Evolutionary conservation across 306 rosid species (phyloP).

Genomic region (Canavalia ensiformis): DNA sequence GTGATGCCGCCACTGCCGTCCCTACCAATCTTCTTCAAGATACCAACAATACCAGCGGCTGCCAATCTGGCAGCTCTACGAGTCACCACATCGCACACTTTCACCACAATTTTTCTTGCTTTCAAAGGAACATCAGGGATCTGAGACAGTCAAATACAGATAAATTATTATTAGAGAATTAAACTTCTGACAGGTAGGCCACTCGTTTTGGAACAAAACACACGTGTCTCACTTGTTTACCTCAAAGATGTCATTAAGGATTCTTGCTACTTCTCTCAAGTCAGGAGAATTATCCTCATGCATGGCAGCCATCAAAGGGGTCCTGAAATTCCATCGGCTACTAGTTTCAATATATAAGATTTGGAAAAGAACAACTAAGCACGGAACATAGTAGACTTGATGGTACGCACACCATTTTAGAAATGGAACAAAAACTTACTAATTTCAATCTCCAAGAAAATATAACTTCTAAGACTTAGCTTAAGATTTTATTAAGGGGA

Average conservation of each 20-base stretch:
- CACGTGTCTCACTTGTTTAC: constrained; percentile 50
- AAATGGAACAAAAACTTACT: neutral
- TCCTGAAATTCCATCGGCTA: constrained; percentile 61
- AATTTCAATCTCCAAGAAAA: constrained; percentile 7
- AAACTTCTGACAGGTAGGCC: neutral
- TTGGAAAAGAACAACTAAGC: constrained; percentile 5
- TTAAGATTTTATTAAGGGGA: neutral
- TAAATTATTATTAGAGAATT: constrained; percentile 33
- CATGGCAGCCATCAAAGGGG: constrained; percentile 86
- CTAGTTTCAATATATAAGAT: constrained; percentile 20
- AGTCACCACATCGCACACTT: constrained; percentile 82
- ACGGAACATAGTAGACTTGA: constrained; percentile 6
- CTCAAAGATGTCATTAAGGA: constrained; percentile 72
- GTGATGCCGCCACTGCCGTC: constrained; percentile 89
- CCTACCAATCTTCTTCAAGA: constrained; percentile 90
- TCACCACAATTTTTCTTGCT: constrained; percentile 77
- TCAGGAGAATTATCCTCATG: constrained; percentile 87
- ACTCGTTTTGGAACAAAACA: neutral
- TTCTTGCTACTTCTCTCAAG: constrained; percentile 69
- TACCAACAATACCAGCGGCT: constrained; percentile 90
- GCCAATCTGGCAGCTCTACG: constrained; percentile 90
- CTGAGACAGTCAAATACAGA: constrained; percentile 58
- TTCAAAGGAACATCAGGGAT: constrained; percentile 72
- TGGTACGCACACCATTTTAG: neutral
- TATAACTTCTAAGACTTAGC: constrained; percentile 24